A percentile compares a stretch with the other conserved stretches of the same genome.
phyloP scores from a whole-genome alignment of 2,329 filamentous ascomycete species.

The Cladosporium oxysporum region DNA sequence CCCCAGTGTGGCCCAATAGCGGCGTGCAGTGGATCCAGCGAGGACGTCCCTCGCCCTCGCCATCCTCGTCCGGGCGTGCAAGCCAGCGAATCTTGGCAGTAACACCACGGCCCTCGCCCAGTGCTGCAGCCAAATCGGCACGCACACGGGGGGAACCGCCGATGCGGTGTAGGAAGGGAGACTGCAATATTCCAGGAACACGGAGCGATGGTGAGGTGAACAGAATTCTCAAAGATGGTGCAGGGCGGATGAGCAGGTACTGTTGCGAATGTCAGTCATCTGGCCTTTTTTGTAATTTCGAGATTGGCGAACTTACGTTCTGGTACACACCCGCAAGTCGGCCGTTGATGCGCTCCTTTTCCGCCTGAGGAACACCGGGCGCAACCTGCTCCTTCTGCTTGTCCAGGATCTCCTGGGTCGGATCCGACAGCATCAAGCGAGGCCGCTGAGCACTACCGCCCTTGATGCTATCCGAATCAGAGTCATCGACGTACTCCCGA shows the following conservation, averaged over 20 bases:
- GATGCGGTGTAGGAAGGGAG: conserved; percentile 51
- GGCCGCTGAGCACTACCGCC: conserved; percentile 36
- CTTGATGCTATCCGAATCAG: conserved; percentile 42
- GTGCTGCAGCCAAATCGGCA: conserved; percentile 58
- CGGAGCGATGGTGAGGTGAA: conserved; percentile 53
- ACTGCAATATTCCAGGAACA: conserved; percentile 52
- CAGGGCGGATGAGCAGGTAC: conserved; percentile 52
- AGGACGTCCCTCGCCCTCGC: conserved; percentile 58
- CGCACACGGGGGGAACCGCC: conserved; percentile 55
- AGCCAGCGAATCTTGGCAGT: conserved; percentile 76
- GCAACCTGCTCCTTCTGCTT: conserved; percentile 25
- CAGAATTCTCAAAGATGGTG: conserved; percentile 51
- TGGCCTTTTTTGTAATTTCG: not conserved
- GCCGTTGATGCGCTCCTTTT: conserved; percentile 39
- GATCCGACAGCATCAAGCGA: conserved; percentile 52
- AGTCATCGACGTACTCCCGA: conserved; percentile 52
- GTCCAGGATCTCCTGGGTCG: conserved; percentile 38
- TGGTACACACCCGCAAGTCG: conserved; percentile 58
- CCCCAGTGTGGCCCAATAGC: conserved; percentile 64
- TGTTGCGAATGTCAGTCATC: conserved; percentile 27
- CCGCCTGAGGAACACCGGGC: conserved; percentile 23
- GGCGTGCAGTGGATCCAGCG: conserved; percentile 80
- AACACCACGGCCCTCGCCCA: conserved; percentile 68
- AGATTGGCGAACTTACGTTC: conserved; percentile 48
- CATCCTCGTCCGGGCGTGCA: conserved; percentile 43